Conservation (phyloP, 352 stramenopile genomes). For the Phytopythium vexans region DNA sequence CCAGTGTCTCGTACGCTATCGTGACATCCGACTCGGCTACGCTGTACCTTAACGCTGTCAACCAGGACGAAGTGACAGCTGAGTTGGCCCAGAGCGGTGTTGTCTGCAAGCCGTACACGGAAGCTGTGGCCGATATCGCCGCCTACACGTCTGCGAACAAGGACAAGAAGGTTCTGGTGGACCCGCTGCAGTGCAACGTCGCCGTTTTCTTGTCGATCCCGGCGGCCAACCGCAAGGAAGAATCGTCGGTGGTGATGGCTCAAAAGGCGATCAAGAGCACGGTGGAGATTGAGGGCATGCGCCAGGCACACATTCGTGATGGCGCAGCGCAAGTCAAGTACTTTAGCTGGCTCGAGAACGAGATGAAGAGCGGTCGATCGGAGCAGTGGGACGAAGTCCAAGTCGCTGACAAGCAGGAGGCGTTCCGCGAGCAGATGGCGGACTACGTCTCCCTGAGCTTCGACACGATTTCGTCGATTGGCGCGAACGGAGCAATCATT, state of each 20-base stretch:
- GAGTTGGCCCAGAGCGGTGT: constrained; percentile 53
- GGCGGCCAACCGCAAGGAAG: constrained; percentile 64
- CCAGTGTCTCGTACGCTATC: constrained; percentile 90
- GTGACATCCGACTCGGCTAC: constrained; percentile 87
- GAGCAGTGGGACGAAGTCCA: constrained; percentile 75
- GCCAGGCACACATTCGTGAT: constrained; percentile 93
- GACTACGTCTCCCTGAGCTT: constrained; percentile 95
- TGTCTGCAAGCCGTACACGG: constrained; percentile 59
- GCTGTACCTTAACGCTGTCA: constrained; percentile 90
- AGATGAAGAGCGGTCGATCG: constrained; percentile 47
- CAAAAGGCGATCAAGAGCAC: constrained; percentile 93
- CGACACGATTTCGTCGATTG: constrained; percentile 97
- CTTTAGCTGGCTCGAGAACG: constrained; percentile 91
- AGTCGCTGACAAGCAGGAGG: constrained; percentile 91
- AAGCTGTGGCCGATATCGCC: constrained; percentile 41
- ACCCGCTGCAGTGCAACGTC: constrained; percentile 83
- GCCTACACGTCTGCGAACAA: constrained; percentile 45
- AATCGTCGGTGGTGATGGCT: constrained; percentile 72
- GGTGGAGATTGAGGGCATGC: constrained; percentile 95
- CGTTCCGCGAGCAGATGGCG: constrained; percentile 79
- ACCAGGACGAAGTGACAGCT: constrained; percentile 51
- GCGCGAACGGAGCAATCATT: constrained; percentile 97
- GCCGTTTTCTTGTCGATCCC: constrained; percentile 80
- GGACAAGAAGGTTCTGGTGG: constrained; percentile 65
- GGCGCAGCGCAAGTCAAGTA: constrained; percentile 94